A percentile compares a stretch with the other conserved stretches of the same genome.
Evolutionary conservation across 306 rosid genomes (phyloP).

Genomic region (Corylus avellana): DNA sequence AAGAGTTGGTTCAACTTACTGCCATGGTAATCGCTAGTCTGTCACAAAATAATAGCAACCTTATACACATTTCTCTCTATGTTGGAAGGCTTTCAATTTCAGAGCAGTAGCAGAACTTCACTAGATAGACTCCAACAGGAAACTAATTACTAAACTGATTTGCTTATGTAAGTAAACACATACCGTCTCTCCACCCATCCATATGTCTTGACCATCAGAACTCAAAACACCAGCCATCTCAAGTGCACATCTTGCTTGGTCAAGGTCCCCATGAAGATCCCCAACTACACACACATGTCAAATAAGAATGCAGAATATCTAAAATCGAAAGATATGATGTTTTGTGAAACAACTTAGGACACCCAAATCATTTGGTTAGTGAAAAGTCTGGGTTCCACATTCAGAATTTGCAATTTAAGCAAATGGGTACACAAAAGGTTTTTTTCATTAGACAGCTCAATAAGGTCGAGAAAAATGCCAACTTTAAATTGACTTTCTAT

Average conservation of each 20-base stretch:
- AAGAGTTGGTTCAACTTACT: neutral
- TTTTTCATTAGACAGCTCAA: neutral
- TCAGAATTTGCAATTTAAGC: conserved; percentile 19
- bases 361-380: neutral
- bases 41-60: neutral
- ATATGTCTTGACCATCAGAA: conserved; percentile 65
- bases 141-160: neutral
- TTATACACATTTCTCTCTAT: neutral
- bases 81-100: neutral
- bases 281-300: conserved; percentile 58
- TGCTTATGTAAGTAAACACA: neutral
- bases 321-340: neutral
- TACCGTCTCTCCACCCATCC: conserved; percentile 94
- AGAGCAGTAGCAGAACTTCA: conserved; percentile 1
- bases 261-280: conserved; percentile 94
- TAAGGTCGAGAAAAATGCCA: neutral
- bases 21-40: neutral
- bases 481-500: neutral
- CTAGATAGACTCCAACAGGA: neutral
- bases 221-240: conserved; percentile 92
- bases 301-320: neutral
- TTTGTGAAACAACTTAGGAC: neutral
- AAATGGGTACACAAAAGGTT: neutral
- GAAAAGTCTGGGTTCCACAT: neutral
- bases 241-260: conserved; percentile 78